Conservation (phyloP, 148 eudicot genomes). For the Silene conica region DNA sequence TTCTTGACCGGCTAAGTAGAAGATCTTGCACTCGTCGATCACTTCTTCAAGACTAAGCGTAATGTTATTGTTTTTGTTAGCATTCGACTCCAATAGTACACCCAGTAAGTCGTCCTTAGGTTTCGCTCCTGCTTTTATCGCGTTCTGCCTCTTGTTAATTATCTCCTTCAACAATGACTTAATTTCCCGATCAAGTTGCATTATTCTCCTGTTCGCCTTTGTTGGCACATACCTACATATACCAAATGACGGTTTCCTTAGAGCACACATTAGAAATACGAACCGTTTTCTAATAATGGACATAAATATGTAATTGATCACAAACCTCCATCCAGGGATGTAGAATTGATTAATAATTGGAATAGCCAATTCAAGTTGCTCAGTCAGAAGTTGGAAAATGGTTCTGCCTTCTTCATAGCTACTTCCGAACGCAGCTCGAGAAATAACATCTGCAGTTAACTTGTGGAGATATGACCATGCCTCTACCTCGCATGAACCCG, state of each 20-base stretch:
- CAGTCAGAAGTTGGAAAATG: constrained; percentile 27
- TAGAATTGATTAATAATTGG: constrained; percentile 16
- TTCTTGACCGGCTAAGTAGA: constrained; percentile 35
- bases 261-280: too few relatives aligned
- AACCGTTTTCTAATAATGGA: neutral
- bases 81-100: constrained; percentile 19
- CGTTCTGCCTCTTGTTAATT: constrained; percentile 23
- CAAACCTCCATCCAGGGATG: constrained; percentile 37
- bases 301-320: too few relatives aligned
- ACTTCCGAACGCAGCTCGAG: constrained; percentile 38
- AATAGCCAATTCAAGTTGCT: constrained; percentile 21
- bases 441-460: constrained; percentile 31
- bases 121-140: constrained; percentile 15
- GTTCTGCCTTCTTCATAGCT: constrained; percentile 32
- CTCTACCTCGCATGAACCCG: constrained; percentile 32
- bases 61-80: neutral
- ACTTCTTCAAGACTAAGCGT: constrained; percentile 23
- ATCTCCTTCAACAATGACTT: constrained; percentile 6
- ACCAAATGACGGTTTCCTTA: neutral
- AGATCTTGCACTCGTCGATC: constrained; percentile 29
- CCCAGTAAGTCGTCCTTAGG: constrained; percentile 22
- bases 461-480: constrained; percentile 28
- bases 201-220: constrained; percentile 19
- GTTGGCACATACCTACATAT: constrained; percentile 28
- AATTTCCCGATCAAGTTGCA: constrained; percentile 6